Base-by-base conservation (phyloP, 345 rosid genomes). In the Citrus sp. region DNA sequence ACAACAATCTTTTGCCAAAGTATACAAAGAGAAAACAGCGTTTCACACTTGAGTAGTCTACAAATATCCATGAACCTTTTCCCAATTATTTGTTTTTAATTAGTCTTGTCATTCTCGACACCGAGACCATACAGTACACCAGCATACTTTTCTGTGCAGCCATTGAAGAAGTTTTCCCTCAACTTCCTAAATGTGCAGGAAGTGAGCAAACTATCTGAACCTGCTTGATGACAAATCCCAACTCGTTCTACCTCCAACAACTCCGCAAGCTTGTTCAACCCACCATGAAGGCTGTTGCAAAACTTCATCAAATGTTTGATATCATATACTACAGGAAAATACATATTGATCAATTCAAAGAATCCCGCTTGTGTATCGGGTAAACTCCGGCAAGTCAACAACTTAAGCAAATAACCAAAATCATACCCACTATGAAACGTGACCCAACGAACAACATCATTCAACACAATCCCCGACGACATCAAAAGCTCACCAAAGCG, bases 101-200 rank as follows among this genome's bases (percentile, higher is more conserved):
- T 88, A 85, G 78, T 82, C 85, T 84, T 87, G 74, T 92, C 95
- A 84, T 88, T 90, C 75, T 94, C 98, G 3, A 94, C 92, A 62
- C 97, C 98, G 55, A 94, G 89, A 77, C 98, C 98, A 58, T 94
- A 94, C 91, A 94, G 83, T 35, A 91, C 95, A 63, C 98, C 98
- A 3, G 93, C 88, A 77, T 94, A 94, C 82, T 90, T 92, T 86
- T 87, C 90, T 0, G 87, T 78, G 0, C 91, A 89, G 22, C 95
- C 95, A 0, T 49, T 86, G 92, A 94, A 94, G 76, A 90, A 92
- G 79, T 78, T 89, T 46, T 92, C 95, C 77, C 89, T 92, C 85
- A 94, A 88, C 90, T 94, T 94, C 91, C 89, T 88, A 86, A 90
- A 94, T 9, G 97, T 86, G 86, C 91, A 88, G 9, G 91, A 86